Conservation (phyloP, 805 yeast genomes). For the Nakazawaea anatomiae region DNA sequence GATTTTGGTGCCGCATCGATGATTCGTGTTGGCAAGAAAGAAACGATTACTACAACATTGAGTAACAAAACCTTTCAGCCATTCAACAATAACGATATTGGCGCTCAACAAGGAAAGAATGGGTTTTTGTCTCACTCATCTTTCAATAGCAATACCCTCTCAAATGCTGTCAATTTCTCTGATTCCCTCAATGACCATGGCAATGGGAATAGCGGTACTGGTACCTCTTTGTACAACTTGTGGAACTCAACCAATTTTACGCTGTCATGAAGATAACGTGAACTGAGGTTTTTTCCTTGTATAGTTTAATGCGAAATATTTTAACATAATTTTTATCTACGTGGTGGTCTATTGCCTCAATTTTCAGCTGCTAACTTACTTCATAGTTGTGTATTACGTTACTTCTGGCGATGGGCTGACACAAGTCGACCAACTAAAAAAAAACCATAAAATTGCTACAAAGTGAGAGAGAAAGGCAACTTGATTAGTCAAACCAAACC, state of each 20-base stretch:
- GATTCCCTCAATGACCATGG: neutral
- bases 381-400: no score
- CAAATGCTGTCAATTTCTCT: neutral
- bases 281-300: neutral
- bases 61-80: conserved; percentile 1
- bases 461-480: no score
- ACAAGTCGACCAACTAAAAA: no score
- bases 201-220: neutral
- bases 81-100: neutral
- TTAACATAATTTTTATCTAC: no score
- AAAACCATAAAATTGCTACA: no score
- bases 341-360: no score
- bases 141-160: neutral
- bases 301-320: neutral
- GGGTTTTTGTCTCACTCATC: neutral
- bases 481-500: no score
- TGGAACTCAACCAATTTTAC: conserved; percentile 2
- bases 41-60: neutral
- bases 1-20: conserved; percentile 8
- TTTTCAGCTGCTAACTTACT: no score
- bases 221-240: neutral
- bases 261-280: neutral
- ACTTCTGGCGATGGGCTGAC: no score
- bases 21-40: conserved; percentile 5
- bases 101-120: neutral